Conservation (phyloP, 2,329 filamentous ascomycete species). For the Eutypa lata region DNA sequence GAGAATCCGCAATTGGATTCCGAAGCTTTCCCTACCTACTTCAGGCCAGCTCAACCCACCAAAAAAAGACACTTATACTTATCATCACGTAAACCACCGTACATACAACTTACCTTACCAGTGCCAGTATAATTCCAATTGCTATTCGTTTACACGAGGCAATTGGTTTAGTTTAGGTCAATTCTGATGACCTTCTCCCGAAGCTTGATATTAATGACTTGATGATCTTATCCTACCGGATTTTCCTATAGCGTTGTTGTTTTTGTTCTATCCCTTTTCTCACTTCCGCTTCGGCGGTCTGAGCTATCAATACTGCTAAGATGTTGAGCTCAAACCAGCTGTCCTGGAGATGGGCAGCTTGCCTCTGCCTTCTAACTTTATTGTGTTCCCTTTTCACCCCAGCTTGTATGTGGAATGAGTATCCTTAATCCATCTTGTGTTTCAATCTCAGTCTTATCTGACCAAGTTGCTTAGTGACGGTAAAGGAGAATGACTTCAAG, state of each 20-base stretch:
- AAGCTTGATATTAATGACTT: neutral
- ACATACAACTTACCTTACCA: too few species aligned
- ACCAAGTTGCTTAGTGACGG: conserved; percentile 54
- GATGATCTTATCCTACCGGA: neutral
- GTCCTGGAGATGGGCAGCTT: conserved; percentile 63
- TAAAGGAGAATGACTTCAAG: conserved; percentile 97
- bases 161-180: neutral
- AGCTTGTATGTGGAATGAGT: conserved; percentile 50
- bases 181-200: neutral
- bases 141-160: neutral
- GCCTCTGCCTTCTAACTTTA: conserved; percentile 57
- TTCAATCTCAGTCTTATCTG: conserved; percentile 1
- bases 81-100: too few species aligned
- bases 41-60: too few species aligned
- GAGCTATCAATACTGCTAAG: conserved; percentile 2
- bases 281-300: conserved; percentile 10
- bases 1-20: too few species aligned
- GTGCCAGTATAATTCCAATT: too few species aligned
- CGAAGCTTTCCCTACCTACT: too few species aligned
- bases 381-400: conserved; percentile 61
- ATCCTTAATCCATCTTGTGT: neutral
- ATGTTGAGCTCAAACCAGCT: conserved; percentile 51
- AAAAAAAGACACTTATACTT: too few species aligned
- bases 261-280: conserved; percentile 26
- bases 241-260: neutral